Base-by-base conservation (phyloP, 2,329 filamentous ascomycete species). In the Exophiala mesophila region DNA sequence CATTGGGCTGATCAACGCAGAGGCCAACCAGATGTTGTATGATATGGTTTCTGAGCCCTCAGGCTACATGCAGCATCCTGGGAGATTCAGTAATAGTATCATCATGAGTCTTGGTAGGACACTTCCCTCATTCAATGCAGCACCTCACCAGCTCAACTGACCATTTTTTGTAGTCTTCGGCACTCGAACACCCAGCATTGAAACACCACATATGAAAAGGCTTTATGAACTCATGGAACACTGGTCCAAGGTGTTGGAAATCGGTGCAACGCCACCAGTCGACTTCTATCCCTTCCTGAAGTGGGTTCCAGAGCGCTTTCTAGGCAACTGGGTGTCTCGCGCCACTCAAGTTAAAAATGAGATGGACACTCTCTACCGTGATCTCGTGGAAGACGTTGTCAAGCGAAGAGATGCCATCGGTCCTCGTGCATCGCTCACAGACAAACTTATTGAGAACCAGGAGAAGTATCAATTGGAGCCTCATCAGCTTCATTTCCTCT, bases 341-440 rank as follows among this genome's bases (percentile, higher is more conserved):
- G 60, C 65, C 0, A 53, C 54, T n/a, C 45, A 56, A 10, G 62
- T 70, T 3, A 56, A 61, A 7, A 50, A 62, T 7, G 56, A 61
- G 32, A 71, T 40, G 23, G 26, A 40, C 26, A 17, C 29, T 9
- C 3, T 40, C 6, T 31, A 31, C 17, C 3, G 67, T 63, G 30
- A 66, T 71, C 7, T 63, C 69, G 0, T 62, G 66, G 1, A 61
- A 70, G 0, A 53, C 78, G 0, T 78, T 74, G 74, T 72, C 65
- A 0, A 36, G 18, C 8, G 34, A 21, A 36, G 34, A 23, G 17
- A 36, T 7, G n/a, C 16, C 12, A 77, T 77, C 36, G 54, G 71
- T 0, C 54, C 71, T 3, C 47, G 35, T 23, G 28, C 19, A 1
- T 64, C 64, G 8, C 45, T 61, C 4, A 50, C 58, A 12, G 34